Evolutionary conservation across 129 eudicot species (phyloP), one percentile per base, ranked within the genome.

Genomic region (Flaveria robusta): DNA sequence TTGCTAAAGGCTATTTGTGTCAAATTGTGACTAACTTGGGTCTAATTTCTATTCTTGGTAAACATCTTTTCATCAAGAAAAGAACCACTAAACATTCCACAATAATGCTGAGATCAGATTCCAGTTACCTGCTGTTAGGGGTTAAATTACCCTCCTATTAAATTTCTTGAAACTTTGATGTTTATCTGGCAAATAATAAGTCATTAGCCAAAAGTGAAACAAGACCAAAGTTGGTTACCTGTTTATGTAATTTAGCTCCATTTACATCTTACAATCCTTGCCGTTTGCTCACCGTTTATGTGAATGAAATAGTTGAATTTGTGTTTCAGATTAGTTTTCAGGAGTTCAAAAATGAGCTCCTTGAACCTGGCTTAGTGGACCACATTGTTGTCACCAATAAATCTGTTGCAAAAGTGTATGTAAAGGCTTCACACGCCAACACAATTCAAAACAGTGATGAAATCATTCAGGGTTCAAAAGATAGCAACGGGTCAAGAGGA

Each of bases 311-410:
- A 37, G 14, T 67, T 68, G 1, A 27, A 26, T 64, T 27, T 43
- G 60, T 56, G 76, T 83, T 80, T 68, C 90, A 91, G 97, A 91
- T 88, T 64, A 91, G 94, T 83, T 91, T 91, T 78, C 94, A 91
- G 84, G 97, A 91, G 87, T 91, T 91, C 80, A 91, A 80, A 73
- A 88, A 76, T 60, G 81, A 86, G 83, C 85, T 91, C 67, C 93
- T 91, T 43, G 93, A 88, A 80, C 93, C 92, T 62, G 94, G 97
- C 43, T 78, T 91, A 52, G 97, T 91, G 39, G 97, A 91, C 75
- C 97, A 69, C 77, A 79, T 91, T 56, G 88, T 84, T 71, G 87
- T 90, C 46, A 46, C 85, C 15, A 83, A 88, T 63, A 90, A 83
- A 69, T 87, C 90, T 0, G 86, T 87, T 15, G 96, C 92, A 20